These are phyloP conservation scores for Fusarium odoratissimum DNA, from an alignment of 2,329 filamentous ascomycete genomes.

Conservation along the genomic window DNA sequence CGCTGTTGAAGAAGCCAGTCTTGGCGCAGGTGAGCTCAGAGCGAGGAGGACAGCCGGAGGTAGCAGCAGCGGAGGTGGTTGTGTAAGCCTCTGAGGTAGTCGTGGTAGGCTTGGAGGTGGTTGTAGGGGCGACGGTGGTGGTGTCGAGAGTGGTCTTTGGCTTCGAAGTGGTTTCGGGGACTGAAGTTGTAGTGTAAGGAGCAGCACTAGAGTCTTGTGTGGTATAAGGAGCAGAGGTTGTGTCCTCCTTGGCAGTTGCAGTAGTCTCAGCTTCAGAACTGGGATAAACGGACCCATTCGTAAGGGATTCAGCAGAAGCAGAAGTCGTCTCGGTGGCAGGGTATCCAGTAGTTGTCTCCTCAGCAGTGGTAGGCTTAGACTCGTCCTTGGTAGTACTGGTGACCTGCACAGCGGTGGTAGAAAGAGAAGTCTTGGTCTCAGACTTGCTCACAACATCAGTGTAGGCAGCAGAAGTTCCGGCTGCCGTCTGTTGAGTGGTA, in stretches of 20 bases:
- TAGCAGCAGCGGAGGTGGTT: conserved; percentile 13
- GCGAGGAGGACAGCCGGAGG: conserved; percentile 3
- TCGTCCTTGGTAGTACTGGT: conserved; percentile 6
- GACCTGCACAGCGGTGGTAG: conserved; percentile 9
- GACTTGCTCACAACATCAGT: not conserved
- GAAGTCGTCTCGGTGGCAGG: not conserved
- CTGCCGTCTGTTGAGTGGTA: not conserved
- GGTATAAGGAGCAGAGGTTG: not conserved
- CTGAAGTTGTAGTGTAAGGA: conserved; percentile 7
- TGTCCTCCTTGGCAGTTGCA: not conserved
- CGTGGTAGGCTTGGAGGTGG: conserved; percentile 1
- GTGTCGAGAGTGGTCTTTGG: conserved; percentile 15
- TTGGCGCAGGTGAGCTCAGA: conserved; percentile 19
- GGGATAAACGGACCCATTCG: not conserved
- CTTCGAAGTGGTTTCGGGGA: conserved; percentile 4
- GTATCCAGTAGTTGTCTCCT: not conserved
- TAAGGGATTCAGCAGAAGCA: not conserved
- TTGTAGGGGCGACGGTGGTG: not conserved
- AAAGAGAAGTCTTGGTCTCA: not conserved
- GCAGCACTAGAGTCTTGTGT: not conserved
- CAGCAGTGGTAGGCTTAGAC: not conserved
- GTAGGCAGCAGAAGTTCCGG: conserved; percentile 8
- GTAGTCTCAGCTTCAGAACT: not conserved
- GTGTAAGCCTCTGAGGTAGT: conserved; percentile 22
- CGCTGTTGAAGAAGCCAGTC: not conserved